Base-by-base conservation (phyloP, 1,139 yeast species). In the Sugiyamaella grinbergsii region DNA sequence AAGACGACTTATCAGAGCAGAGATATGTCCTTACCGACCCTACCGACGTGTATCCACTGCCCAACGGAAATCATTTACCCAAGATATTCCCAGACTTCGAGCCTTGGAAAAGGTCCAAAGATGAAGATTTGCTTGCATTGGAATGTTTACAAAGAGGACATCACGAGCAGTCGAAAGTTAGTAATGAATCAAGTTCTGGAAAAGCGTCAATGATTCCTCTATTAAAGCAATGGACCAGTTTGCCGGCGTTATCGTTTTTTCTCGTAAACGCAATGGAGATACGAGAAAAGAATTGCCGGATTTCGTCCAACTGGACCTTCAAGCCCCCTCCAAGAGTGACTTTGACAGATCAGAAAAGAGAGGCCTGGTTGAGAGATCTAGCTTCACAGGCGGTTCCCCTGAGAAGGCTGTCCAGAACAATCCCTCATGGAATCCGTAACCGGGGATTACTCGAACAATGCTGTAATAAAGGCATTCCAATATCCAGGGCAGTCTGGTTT, bases 391-490 rank as follows among this genome's bases (percentile, higher is more conserved):
- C 73, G 15, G 75, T 85, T 0, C 87, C 96, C 0, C 70, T 91
- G 44, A 73, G 78, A 47, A 80, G 79, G 52, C 76, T 91, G 1
- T 79, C 94, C 1, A 77, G 85, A 50, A 86, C 90, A 31, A 79
- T 91, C n/a, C 98, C 98, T 0, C 96, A 91, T 65, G 97, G 97
- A 0, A 79, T 91, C 20, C 74, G 91, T 57, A 85, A 88, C 64
- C 80, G 82, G 59, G 75, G 78, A 1, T 72, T 91, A 34, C 67
- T 91, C 3, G 96, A 90, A 55, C 85, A 83, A 52, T 76, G 94
- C 58, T 77, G 85, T 56, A 63, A 72, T 34, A 82, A 83, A 60
- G 70, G 71, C 29, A 82, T 91, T 0, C 97, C 98, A 0, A 72
- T 85, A 3, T 67, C 79, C 20, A 72, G 97, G 53, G 96, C 96